These are phyloP conservation scores for Xylariales sp. DNA, from an alignment of 2,329 filamentous ascomycete species.

Conservation along the genomic window DNA sequence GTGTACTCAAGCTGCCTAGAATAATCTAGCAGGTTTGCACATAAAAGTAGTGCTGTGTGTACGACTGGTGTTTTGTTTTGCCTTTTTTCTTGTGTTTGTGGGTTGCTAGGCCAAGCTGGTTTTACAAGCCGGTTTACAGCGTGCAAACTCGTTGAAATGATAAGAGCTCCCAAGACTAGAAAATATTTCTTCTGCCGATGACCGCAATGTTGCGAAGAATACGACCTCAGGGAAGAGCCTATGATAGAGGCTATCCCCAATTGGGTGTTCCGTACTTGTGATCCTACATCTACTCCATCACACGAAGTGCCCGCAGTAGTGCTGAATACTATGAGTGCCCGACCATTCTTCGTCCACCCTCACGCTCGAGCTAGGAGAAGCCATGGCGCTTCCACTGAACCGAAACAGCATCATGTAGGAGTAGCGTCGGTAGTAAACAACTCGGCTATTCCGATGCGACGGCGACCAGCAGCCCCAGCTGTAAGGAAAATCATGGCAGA, in stretches of 20 bases:
- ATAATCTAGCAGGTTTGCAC: not conserved
- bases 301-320: conserved; percentile 6
- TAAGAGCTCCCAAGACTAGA: not conserved
- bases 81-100: conserved; percentile 5
- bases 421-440: not conserved
- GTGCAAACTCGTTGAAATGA: not conserved
- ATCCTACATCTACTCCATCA: conserved; percentile 1
- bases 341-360: conserved; percentile 39
- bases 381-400: conserved; percentile 6
- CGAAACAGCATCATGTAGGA: not conserved
- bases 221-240: not conserved
- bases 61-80: not conserved
- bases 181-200: not conserved
- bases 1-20: conserved; percentile 1
- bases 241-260: not conserved
- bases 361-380: conserved; percentile 17
- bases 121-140: too few species aligned
- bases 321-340: conserved; percentile 16
- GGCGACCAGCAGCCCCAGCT: not conserved
- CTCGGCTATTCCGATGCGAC: not conserved
- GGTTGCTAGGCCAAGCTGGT: conserved; percentile 6
- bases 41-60: not conserved
- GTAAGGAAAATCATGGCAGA: conserved; percentile 37
- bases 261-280: not conserved
- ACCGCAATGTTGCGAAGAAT: not conserved